Evolutionary conservation across 306 rosid species (phyloP).

Genomic region (Gastrolobium bilobum): DNA sequence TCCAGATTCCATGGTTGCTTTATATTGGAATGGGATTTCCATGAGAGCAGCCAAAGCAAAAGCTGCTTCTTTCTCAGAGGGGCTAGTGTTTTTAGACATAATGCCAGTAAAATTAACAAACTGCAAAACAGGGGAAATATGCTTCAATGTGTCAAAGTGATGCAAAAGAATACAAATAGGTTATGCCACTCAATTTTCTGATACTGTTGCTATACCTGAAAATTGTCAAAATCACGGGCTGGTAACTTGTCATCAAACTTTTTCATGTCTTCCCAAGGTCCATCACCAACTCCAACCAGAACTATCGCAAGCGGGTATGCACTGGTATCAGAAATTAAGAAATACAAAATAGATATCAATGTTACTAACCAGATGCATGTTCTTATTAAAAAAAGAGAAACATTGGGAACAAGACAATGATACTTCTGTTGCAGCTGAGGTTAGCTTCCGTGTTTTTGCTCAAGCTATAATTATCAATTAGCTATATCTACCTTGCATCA

Average conservation of each 20-base stretch:
- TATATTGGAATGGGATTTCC: conserved; percentile 94
- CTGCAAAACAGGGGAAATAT: conserved; percentile 50
- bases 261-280: conserved; percentile 98
- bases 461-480: not conserved
- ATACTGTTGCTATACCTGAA: conserved; percentile 65
- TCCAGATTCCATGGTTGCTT: conserved; percentile 71
- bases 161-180: conserved; percentile 3
- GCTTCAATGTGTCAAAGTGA: not conserved
- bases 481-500: conserved; percentile 74
- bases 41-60: conserved; percentile 96
- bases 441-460: not conserved
- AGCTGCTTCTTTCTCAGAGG: conserved; percentile 76
- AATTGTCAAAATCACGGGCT: conserved; percentile 81
- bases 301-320: conserved; percentile 80
- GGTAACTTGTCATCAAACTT: conserved; percentile 92
- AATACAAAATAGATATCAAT: not conserved
- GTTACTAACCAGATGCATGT: conserved; percentile 32
- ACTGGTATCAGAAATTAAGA: conserved; percentile 56
- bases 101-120: conserved; percentile 88
- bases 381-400: not conserved
- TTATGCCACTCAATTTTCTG: not conserved
- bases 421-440: not conserved
- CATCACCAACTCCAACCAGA: conserved; percentile 95
- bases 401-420: conserved; percentile 6
- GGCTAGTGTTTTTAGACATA: conserved; percentile 54